A percentile compares a stretch with the other conserved stretches of the same genome.
phyloP scores from a whole-genome alignment of 345 rosid species.

The Streptanthus diversifolius region DNA sequence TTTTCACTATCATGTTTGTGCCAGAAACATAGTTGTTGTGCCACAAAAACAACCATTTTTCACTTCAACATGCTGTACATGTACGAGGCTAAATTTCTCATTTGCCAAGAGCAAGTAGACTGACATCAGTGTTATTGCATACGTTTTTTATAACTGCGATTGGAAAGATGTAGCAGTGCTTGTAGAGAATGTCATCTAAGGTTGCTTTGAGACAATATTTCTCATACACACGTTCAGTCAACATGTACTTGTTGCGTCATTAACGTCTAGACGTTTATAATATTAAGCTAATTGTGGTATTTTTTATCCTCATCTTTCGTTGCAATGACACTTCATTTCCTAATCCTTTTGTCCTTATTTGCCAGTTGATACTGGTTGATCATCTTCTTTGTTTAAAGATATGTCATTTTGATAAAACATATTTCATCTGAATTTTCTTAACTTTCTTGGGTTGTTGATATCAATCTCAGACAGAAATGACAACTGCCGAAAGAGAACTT shows the following conservation, averaged over 20 bases:
- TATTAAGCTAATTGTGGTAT: not conserved
- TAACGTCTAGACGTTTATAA: not conserved
- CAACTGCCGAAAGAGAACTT: constrained; percentile 99
- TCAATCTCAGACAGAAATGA: constrained; percentile 85
- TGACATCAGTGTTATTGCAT: constrained; percentile 15
- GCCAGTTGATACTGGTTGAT: constrained; percentile 3
- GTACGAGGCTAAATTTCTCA: not conserved
- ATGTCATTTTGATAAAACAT: constrained; percentile 2
- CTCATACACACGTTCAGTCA: not conserved
- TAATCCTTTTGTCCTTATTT: constrained; percentile 7
- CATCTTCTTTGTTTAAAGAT: constrained; percentile 11
- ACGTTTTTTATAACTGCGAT: not conserved
- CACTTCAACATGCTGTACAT: constrained; percentile 15
- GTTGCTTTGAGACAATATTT: not conserved
- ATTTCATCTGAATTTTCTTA: not conserved
- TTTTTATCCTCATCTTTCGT: not conserved
- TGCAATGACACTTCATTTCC: not conserved
- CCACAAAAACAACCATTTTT: not conserved
- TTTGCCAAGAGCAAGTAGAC: constrained; percentile 11
- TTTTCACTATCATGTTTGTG: not conserved
- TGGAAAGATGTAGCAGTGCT: not conserved
- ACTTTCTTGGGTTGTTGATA: constrained; percentile 27
- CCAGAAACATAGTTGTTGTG: no score
- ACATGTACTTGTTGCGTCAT: constrained; percentile 7
- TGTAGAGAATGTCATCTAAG: constrained; percentile 7